Base-by-base conservation (phyloP, 768 basidiomycete species). In the Leccinellum luteum region DNA sequence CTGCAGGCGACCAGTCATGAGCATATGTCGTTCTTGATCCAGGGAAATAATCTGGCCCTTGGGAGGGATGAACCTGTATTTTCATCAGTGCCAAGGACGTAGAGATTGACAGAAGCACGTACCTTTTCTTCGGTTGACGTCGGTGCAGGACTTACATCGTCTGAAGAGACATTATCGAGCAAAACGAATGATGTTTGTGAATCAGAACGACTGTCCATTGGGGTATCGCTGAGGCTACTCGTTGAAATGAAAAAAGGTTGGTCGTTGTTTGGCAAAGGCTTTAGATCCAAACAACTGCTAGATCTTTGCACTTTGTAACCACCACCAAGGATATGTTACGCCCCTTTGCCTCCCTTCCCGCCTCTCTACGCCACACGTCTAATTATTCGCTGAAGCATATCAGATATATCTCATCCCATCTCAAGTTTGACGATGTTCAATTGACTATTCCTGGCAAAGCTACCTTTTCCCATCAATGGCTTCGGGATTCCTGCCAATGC, bases 401-500 rank as follows among this genome's bases (percentile, higher is more conserved):
- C 28, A 58, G 57, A 60, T 1, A 21, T 21, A 50, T 64, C 44
- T 59, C 59, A 4, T 62, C 59, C 4, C 12, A 32, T 49, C 10
- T 62, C 51, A 52, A 17, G n/a, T 44, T 51, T 31, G 68, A 69
- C 35, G 51, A 51, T 3, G 5, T 35, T 34, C 53, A 32, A 34
- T 38, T 71, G 31, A 63, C 44, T n/a, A 52, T 71, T 47, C 62
- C 65, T 6, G 52, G 85, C 12, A 73, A 75, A 19, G 63, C 77
- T 27, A 67, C 73, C 10, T 85, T 91, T 62, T 81, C 89, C 0
- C 86, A 82, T 65, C 72, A 84, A 54, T 94, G 92, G 86, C 81
- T 98, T 10, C 85, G 94, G 23, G 94, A 98, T 66, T 82, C 89
- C 0, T 97, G 94, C 63, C 84, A 82, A 56, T 92, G 89, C 43